A percentile compares a stretch with the other conserved stretches of the same genome.
Conservation (phyloP, 805 yeast species). For the Pichia ethanolica region DNA sequence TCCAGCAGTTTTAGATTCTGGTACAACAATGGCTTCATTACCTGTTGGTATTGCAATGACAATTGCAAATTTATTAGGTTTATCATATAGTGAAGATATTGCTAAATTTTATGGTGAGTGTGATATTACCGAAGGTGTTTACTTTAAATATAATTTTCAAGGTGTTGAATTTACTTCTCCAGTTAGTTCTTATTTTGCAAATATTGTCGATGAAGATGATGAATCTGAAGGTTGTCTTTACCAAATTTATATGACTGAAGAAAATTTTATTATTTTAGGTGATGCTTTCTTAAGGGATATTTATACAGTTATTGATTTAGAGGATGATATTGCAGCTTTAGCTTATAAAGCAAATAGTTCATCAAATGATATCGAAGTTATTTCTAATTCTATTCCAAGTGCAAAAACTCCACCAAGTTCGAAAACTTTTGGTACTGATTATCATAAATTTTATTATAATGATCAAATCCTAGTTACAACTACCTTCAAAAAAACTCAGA, state of each 20-base stretch:
- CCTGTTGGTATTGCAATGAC: slow-evolving; percentile 26
- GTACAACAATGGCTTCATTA: slow-evolving; percentile 38
- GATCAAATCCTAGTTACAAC: background rate
- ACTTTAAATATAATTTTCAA: slow-evolving; percentile 40
- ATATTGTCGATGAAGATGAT: slow-evolving; percentile 5
- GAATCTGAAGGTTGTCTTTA: slow-evolving; percentile 29
- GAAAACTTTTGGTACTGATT: background rate
- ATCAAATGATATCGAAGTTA: background rate
- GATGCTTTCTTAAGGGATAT: slow-evolving; percentile 40
- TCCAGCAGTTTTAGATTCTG: slow-evolving; percentile 41
- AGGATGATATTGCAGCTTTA: slow-evolving; percentile 32
- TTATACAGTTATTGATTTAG: slow-evolving; percentile 44
- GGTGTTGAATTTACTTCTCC: slow-evolving; percentile 46
- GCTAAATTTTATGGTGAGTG: slow-evolving; percentile 43
- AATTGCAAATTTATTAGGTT: slow-evolving; percentile 29
- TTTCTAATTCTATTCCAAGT: background rate
- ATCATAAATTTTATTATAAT: background rate
- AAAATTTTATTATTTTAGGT: slow-evolving; percentile 33
- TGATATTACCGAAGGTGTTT: slow-evolving; percentile 11
- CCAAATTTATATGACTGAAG: slow-evolving; percentile 27
- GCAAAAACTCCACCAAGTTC: background rate
- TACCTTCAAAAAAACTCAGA: background rate
- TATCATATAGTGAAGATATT: slow-evolving; percentile 28
- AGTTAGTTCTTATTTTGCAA: slow-evolving; percentile 13
- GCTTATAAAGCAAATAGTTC: slow-evolving; percentile 31